phyloP scores from a whole-genome alignment of 306 rosid genomes.

The Psophocarpus tetragonolobus region DNA sequence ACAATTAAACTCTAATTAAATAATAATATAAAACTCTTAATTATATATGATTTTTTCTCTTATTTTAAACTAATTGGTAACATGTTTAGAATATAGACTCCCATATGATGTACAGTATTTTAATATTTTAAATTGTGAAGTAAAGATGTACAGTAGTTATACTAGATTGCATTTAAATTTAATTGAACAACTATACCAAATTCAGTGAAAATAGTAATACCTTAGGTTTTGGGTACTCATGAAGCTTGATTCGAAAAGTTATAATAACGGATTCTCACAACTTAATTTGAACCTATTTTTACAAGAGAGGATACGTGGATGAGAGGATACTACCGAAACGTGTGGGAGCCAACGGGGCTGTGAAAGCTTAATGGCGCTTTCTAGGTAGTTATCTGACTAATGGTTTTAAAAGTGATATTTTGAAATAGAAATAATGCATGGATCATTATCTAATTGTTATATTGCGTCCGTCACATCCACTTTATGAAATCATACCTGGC shows the following conservation, averaged over 20 bases:
- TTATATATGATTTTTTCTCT: too few species aligned
- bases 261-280: background rate
- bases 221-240: background rate
- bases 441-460: background rate
- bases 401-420: background rate
- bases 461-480: background rate
- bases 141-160: background rate
- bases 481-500: background rate
- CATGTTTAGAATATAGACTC: background rate
- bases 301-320: background rate
- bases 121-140: background rate
- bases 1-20: too few species aligned
- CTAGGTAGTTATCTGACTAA: background rate
- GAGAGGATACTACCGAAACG: background rate
- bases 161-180: too few species aligned
- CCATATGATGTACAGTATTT: background rate
- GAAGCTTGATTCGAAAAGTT: background rate
- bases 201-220: background rate
- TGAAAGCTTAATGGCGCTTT: background rate
- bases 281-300: background rate
- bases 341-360: slow-evolving; percentile 9
- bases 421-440: background rate
- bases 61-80: background rate
- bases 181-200: background rate
- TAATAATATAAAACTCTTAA: too few species aligned